These are phyloP conservation scores for Tephrocybe sp. DNA, from an alignment of 768 basidiomycete genomes.

Conservation along the genomic window DNA sequence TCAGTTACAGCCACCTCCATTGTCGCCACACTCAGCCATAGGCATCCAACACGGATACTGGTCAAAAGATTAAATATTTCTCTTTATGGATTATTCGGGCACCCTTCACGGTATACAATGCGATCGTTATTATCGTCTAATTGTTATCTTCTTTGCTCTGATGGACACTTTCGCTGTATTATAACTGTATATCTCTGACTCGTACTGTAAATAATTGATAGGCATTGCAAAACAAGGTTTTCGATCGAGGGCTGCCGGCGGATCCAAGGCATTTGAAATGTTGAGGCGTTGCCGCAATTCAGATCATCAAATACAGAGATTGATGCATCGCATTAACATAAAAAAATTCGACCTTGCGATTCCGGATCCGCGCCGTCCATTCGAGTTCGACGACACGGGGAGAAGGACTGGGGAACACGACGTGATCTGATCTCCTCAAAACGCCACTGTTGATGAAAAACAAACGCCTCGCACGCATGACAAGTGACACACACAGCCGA, in stretches of 20 bases:
- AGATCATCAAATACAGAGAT: neutral
- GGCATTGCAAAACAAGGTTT: neutral
- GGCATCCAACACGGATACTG: constrained; percentile 18
- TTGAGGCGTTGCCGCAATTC: neutral
- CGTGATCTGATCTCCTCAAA: too few relatives aligned
- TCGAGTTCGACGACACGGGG: too few relatives aligned
- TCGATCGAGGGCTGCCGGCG: constrained; percentile 13
- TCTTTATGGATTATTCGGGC: neutral
- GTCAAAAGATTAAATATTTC: constrained; percentile 17
- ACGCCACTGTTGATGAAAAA: too few relatives aligned
- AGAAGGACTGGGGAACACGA: too few relatives aligned
- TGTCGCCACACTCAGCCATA: constrained; percentile 10
- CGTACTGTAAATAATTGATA: neutral
- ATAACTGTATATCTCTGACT: constrained; percentile 4
- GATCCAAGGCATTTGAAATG: constrained; percentile 3
- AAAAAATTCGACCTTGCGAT: too few relatives aligned
- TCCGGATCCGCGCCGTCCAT: too few relatives aligned
- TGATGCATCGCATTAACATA: neutral
- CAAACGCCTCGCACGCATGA: too few relatives aligned
- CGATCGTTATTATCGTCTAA: neutral
- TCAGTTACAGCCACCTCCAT: constrained; percentile 13
- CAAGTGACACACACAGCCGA: too few relatives aligned
- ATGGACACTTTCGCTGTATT: constrained; percentile 1
- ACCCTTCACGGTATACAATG: neutral
- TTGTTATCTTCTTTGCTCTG: constrained; percentile 4